A percentile compares a stretch with the other conserved stretches of the same genome.
These are phyloP conservation scores for Coelastrella sp. DNA, from an alignment of 139 green algal genomes.

Conservation along the genomic window DNA sequence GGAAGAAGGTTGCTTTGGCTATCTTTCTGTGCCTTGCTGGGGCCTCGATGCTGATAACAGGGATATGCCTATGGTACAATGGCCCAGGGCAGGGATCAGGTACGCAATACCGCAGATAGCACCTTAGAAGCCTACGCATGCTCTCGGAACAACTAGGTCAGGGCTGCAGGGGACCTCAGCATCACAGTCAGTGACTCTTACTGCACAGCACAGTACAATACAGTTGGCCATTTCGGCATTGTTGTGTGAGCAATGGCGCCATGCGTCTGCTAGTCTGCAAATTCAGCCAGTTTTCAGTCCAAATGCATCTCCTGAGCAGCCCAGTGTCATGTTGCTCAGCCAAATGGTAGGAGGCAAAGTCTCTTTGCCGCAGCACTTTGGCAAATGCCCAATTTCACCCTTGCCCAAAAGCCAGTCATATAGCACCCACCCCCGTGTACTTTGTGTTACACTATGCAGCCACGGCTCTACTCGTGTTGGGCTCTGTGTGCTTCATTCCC, in stretches of 20 bases:
- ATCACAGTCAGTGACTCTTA: neutral
- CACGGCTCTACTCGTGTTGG: constrained; percentile 51
- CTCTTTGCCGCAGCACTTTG: too few relatives aligned
- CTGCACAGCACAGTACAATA: neutral
- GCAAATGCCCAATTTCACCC: neutral
- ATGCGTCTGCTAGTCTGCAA: too few relatives aligned
- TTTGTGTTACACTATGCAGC: constrained; percentile 44
- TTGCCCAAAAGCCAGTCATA: neutral
- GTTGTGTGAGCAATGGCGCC: too few relatives aligned
- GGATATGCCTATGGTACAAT: constrained; percentile 35
- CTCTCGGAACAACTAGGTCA: neutral
- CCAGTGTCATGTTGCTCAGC: too few relatives aligned
- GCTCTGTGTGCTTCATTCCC: constrained; percentile 54
- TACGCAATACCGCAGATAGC: neutral
- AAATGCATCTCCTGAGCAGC: too few relatives aligned
- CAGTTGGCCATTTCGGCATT: too few relatives aligned
- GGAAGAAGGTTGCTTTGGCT: constrained; percentile 45
- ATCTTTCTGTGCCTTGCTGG: constrained; percentile 39
- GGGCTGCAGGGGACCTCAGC: too few relatives aligned
- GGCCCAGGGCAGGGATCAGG: neutral
- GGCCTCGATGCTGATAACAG: constrained; percentile 11
- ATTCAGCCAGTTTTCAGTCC: too few relatives aligned
- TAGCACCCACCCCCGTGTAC: neutral
- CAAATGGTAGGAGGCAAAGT: too few relatives aligned
- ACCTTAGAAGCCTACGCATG: neutral